Base-by-base conservation (phyloP, 192 early-diverging fungal genomes). In the Linnemannia elongata region DNA sequence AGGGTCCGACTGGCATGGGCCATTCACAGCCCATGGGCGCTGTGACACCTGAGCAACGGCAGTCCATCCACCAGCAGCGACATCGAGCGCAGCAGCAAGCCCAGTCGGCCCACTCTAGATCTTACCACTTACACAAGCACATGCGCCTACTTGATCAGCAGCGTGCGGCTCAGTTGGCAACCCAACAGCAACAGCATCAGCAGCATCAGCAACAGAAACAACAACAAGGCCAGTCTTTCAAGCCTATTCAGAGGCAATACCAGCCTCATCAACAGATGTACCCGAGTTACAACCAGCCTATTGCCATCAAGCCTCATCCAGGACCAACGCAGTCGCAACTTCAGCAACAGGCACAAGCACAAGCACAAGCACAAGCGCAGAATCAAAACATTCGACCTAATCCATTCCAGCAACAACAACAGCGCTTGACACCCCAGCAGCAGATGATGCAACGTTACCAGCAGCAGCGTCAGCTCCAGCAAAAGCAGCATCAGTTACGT, bases 31-130 rank as follows among this genome's bases (percentile, higher is more conserved):
- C 63, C 55, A 63, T 57, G 36, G 18, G n/a, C 8, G 73, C 44
- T 36, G 73, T 52, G 6, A 44, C 68, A 24, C 45, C 63, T 49
- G 55, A 80, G 49, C 79, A 80, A 27, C 70, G 52, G 18, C 71
- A 74, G 24, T 80, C 79, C 8, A 72, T 78, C 18, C 85, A 87
- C 55, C 85, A 87, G 20, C 85, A 77, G 39, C 79, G 80, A 35
- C 85, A 87, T 45, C 75, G 85, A 41, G 85, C 85, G 3, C 85
- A 87, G n/a, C 85, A 87, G 27, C 85, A 81, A 74, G 85, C 85
- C 12, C 85, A 87, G 49, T 87, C 85, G 20, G 85, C 74, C 75
- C 76, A 87, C 17, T 87, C 85, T 7, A 76, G 85, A 24, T 87
- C 85, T 0, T 87, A 87, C 63, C 85, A 87, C 70, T 76, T 87